Conservation (phyloP, 2,329 filamentous ascomycete genomes). For the Chaetomiaceae sp. region DNA sequence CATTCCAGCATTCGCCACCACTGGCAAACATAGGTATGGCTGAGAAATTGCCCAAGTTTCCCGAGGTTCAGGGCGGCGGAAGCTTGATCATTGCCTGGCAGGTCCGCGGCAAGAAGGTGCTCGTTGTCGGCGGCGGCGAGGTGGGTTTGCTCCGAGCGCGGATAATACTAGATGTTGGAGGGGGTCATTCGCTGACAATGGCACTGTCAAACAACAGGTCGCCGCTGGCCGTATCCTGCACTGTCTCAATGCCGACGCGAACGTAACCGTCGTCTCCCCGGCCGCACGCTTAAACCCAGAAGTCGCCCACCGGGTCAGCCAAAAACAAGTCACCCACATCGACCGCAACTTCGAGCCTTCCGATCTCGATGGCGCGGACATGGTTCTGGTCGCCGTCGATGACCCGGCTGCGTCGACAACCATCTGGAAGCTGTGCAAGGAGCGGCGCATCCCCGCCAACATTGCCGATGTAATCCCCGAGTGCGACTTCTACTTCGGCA, state of each 20-base stretch:
- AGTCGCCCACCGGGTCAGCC: slow-evolving; percentile 73
- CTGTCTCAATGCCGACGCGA: slow-evolving; percentile 90
- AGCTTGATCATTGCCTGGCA: slow-evolving; percentile 97
- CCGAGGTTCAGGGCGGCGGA: slow-evolving; percentile 80
- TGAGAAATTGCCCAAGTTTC: slow-evolving; percentile 49
- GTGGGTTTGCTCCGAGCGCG: slow-evolving; percentile 45
- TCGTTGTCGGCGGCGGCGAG: slow-evolving; percentile 95
- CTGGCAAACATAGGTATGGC: slow-evolving; percentile 27
- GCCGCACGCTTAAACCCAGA: slow-evolving; percentile 78
- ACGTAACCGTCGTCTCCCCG: slow-evolving; percentile 81
- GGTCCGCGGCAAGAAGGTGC: slow-evolving; percentile 77
- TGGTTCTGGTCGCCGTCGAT: slow-evolving; percentile 92
- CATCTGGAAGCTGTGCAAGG: slow-evolving; percentile 92
- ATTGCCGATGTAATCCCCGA: slow-evolving; percentile 95
- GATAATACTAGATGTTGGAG: too few relatives aligned
- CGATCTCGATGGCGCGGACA: slow-evolving; percentile 77
- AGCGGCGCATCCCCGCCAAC: slow-evolving; percentile 79
- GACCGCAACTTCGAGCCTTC: slow-evolving; percentile 79
- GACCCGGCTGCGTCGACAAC: slow-evolving; percentile 84
- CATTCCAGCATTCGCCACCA: neutral
- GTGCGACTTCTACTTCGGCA: slow-evolving; percentile 98
- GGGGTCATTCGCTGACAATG: neutral
- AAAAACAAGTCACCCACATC: slow-evolving; percentile 71
- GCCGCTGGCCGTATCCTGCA: slow-evolving; percentile 91
- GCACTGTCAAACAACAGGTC: slow-evolving; percentile 54